These are phyloP conservation scores for Camelina laxa DNA, from an alignment of 345 rosid genomes.

Conservation along the genomic window DNA sequence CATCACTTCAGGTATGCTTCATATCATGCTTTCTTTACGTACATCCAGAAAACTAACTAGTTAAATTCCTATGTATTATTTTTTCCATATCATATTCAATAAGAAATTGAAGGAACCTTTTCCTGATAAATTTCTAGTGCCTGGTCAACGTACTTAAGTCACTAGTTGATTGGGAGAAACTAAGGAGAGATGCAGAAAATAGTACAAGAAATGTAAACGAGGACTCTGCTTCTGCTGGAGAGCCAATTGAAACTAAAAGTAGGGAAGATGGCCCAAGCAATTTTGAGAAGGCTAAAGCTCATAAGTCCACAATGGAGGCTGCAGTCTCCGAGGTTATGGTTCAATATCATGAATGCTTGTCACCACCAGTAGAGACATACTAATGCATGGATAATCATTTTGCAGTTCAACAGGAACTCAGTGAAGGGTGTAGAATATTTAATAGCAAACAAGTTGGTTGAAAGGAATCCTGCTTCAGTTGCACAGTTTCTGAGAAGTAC, in stretches of 20 bases:
- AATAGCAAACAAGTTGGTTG: slow-evolving; percentile 80
- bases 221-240: slow-evolving; percentile 46
- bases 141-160: slow-evolving; percentile 89
- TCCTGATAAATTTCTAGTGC: slow-evolving; percentile 50
- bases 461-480: slow-evolving; percentile 74
- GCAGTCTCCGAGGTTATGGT: slow-evolving; percentile 78
- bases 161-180: slow-evolving; percentile 93
- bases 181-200: slow-evolving; percentile 56
- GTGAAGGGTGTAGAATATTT: slow-evolving; percentile 78
- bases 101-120: slow-evolving; percentile 35
- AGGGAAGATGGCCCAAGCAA: slow-evolving; percentile 75
- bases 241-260: slow-evolving; percentile 57
- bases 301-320: slow-evolving; percentile 92
- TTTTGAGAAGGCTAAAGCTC: slow-evolving; percentile 98
- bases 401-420: slow-evolving; percentile 93
- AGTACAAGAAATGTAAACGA: slow-evolving; percentile 50
- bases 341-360: slow-evolving; percentile 21
- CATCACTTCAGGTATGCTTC: slow-evolving; percentile 81
- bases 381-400: slow-evolving; percentile 36
- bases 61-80: slow-evolving; percentile 11
- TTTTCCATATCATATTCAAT: slow-evolving; percentile 26
- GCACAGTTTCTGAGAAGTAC: slow-evolving; percentile 87
- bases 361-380: slow-evolving; percentile 17
- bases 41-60: slow-evolving; percentile 26
- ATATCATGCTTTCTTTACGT: slow-evolving; percentile 33